Conservation (phyloP, 257 asterid genomes). For the Solanum virginianum region DNA sequence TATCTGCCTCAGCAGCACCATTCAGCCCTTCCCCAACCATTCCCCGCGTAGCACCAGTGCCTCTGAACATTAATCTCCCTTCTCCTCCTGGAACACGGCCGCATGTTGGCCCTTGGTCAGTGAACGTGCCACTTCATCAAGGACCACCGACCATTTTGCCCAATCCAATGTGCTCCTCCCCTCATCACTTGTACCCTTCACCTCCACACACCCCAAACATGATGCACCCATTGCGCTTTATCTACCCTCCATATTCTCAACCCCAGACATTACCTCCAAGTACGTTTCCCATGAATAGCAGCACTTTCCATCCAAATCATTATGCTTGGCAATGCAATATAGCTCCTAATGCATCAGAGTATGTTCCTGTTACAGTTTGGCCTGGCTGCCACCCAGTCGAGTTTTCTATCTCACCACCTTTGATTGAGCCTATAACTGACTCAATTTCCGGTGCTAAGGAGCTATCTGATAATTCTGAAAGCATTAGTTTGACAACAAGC, state of each 20-base stretch:
- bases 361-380: slow-evolving; percentile 63
- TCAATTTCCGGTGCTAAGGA: slow-evolving; percentile 30
- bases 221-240: slow-evolving; percentile 75
- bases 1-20: slow-evolving; percentile 97
- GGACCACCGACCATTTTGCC: slow-evolving; percentile 64
- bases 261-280: slow-evolving; percentile 53
- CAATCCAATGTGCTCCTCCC: slow-evolving; percentile 61
- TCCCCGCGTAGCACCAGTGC: slow-evolving; percentile 55
- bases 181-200: slow-evolving; percentile 83
- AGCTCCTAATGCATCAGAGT: slow-evolving; percentile 45
- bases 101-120: slow-evolving; percentile 66
- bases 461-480: slow-evolving; percentile 35
- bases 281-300: slow-evolving; percentile 51
- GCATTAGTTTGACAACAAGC: slow-evolving; percentile 32
- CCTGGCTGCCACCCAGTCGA: slow-evolving; percentile 65
- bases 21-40: slow-evolving; percentile 65
- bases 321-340: slow-evolving; percentile 75
- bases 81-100: slow-evolving; percentile 54
- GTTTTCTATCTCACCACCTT: slow-evolving; percentile 46
- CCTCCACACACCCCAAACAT: slow-evolving; percentile 86
- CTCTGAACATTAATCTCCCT: slow-evolving; percentile 46
- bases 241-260: slow-evolving; percentile 77
- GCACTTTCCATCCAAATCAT: slow-evolving; percentile 60
- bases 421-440: slow-evolving; percentile 44
- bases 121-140: slow-evolving; percentile 81